Conservation (phyloP, 148 eudicot species). For the Vaccinium darrowii region DNA sequence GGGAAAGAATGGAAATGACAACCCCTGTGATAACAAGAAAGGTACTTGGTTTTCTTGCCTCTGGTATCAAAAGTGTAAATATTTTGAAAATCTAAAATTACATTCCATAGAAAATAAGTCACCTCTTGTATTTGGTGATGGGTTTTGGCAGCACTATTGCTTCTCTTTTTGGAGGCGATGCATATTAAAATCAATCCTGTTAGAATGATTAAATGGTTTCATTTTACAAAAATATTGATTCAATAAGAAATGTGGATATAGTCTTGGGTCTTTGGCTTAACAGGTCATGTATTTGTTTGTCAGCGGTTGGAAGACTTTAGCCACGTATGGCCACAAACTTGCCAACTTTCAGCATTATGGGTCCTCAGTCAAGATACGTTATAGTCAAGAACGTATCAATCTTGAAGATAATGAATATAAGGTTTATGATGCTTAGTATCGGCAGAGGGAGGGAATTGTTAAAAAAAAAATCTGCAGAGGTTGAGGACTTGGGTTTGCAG, state of each 20-base stretch:
- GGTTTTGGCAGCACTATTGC: neutral
- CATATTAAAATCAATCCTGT: neutral
- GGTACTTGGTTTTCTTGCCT: slow-evolving; percentile 31
- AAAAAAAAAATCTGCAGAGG: neutral
- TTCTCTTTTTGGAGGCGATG: neutral
- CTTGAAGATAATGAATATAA: neutral
- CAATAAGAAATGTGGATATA: neutral
- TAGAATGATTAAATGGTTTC: neutral
- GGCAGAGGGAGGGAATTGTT: neutral
- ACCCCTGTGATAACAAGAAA: slow-evolving; percentile 79
- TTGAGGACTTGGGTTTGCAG: neutral
- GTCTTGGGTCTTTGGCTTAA: neutral
- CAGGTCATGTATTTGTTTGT: neutral
- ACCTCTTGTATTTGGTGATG: neutral
- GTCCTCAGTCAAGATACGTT: neutral
- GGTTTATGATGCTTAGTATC: neutral
- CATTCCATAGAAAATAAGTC: neutral
- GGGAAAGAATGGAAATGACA: slow-evolving; percentile 93
- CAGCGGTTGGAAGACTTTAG: neutral
- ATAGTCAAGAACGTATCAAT: neutral
- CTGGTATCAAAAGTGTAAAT: neutral
- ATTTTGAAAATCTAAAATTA: neutral
- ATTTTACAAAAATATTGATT: neutral
- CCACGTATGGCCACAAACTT: neutral
- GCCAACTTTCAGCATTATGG: neutral